Conservation (phyloP, 139 green algal genomes). For the Chlorella sp. region DNA sequence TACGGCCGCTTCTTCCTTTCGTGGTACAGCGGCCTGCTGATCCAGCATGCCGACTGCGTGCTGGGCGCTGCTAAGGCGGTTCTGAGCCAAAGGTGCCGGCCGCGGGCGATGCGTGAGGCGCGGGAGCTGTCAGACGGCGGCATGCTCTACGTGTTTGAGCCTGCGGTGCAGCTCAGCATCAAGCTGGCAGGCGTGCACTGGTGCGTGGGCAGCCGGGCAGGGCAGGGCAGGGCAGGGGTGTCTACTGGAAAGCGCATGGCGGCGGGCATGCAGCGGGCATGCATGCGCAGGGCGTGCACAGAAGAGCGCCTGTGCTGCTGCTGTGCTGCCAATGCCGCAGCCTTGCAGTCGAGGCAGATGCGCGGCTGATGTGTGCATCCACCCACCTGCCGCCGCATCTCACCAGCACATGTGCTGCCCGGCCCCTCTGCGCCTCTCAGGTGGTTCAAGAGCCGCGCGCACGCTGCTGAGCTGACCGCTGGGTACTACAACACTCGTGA, state of each 20-base stretch:
- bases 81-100: conserved; percentile 69
- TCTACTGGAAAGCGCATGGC: not conserved
- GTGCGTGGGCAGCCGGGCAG: conserved; percentile 32
- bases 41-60: conserved; percentile 88
- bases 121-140: conserved; percentile 45
- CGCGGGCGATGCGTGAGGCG: conserved; percentile 64
- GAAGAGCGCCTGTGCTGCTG: too few species aligned
- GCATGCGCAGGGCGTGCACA: not conserved
- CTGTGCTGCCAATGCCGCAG: too few species aligned
- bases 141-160: conserved; percentile 46
- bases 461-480: conserved; percentile 97
- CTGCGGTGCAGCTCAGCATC: conserved; percentile 73
- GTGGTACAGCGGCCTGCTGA: conserved; percentile 92
- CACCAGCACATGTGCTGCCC: not conserved
- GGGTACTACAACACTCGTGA: conserved; percentile 98
- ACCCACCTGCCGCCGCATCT: too few species aligned
- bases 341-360: too few species aligned
- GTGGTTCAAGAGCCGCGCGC: conserved; percentile 94
- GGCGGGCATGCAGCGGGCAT: too few species aligned
- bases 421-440: not conserved
- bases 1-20: conserved; percentile 96
- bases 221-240: too few species aligned
- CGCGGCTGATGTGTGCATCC: too few species aligned
- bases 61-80: conserved; percentile 64
- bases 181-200: conserved; percentile 99